Percentiles rank a stretch among this genome's conserved stretches.
phyloP scores from a whole-genome alignment of 768 basidiomycete species.

The Coprinellus aureogranulatus region DNA sequence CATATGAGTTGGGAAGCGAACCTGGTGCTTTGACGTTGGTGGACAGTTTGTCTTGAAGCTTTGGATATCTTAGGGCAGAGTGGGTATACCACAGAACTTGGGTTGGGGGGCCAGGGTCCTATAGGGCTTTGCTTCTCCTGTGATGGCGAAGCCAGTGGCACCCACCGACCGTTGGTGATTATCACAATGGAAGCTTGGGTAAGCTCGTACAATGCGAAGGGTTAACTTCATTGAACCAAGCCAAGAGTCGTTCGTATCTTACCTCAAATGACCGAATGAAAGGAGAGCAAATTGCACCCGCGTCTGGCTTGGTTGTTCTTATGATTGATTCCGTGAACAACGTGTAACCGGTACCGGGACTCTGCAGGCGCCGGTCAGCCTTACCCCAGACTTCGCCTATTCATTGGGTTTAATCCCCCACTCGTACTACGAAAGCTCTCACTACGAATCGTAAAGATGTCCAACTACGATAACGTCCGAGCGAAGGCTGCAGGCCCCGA shows the following conservation, averaged over 20 bases:
- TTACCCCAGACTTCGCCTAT: background rate
- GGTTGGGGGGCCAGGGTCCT: too few species aligned
- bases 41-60: conserved; percentile 18
- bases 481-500: conserved; percentile 31
- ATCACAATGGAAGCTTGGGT: background rate
- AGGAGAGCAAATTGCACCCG: too few species aligned
- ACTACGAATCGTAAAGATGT: conserved; percentile 22
- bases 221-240: conserved; percentile 5
- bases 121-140: too few species aligned
- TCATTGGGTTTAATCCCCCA: background rate
- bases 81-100: too few species aligned
- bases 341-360: background rate
- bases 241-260: background rate
- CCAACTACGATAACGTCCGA: conserved; percentile 34
- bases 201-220: background rate
- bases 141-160: too few species aligned
- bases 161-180: background rate
- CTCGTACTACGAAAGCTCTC: background rate
- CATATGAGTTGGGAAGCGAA: conserved; percentile 26
- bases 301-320: too few species aligned
- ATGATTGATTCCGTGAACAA: background rate
- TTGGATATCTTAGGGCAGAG: too few species aligned
- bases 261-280: background rate
- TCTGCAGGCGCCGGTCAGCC: background rate
- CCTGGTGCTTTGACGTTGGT: conserved; percentile 5